Conservation (phyloP, 1,284 basidiomycete genomes). For the Ganoderma meredithae region DNA sequence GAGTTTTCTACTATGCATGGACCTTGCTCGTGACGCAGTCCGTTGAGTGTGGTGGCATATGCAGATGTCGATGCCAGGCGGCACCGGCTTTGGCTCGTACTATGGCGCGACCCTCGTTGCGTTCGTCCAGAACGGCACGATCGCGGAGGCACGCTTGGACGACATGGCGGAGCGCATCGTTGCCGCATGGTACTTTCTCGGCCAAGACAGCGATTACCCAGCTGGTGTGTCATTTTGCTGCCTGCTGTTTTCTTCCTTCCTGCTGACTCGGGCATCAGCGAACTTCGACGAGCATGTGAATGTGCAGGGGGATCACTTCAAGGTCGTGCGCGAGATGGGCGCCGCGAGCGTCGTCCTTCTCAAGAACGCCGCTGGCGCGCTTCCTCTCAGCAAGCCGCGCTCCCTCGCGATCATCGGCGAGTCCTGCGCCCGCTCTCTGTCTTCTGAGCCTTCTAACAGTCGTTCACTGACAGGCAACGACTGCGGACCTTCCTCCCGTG, state of each 20-base stretch:
- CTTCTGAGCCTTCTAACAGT: too few species aligned
- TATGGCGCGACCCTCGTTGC: conserved; percentile 69
- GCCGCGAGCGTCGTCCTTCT: conserved; percentile 77
- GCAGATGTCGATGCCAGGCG: conserved; percentile 78
- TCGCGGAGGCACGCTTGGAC: conserved; percentile 68
- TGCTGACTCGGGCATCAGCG: conserved; percentile 33
- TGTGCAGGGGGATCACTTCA: conserved; percentile 56
- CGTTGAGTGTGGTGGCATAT: too few species aligned
- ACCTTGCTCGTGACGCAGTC: too few species aligned
- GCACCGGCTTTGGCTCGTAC: conserved; percentile 62
- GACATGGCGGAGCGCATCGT: conserved; percentile 76
- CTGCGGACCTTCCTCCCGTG: conserved; percentile 70
- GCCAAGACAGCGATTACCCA: conserved; percentile 76
- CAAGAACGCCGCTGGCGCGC: conserved; percentile 73
- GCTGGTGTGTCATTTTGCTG: conserved; percentile 29
- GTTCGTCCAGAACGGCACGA: conserved; percentile 74
- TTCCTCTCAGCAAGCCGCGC: conserved; percentile 72
- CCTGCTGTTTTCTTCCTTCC: conserved; percentile 16
- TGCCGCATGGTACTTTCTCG: conserved; percentile 64
- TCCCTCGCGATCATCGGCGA: conserved; percentile 65
- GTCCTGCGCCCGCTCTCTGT: conserved; percentile 15
- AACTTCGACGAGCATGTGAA: conserved; percentile 76
- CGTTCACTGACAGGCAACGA: conserved; percentile 47
- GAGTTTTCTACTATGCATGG: conserved; percentile 32
- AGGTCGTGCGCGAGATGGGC: too few species aligned